Conservation (phyloP, 2,329 filamentous ascomycete species). For the Dactylonectria macrodidyma region DNA sequence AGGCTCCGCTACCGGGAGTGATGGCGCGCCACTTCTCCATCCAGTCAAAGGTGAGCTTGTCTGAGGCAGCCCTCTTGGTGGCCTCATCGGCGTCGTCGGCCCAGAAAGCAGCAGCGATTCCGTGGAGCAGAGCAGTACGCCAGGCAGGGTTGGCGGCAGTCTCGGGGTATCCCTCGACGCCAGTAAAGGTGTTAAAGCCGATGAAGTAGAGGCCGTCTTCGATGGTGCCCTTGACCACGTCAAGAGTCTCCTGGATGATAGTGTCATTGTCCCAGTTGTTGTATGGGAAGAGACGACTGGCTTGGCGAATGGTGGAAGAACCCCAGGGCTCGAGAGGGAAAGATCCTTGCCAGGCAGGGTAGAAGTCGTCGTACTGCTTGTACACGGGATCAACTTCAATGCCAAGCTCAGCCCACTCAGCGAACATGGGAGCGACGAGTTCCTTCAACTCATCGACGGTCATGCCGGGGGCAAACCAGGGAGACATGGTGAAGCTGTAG, state of each 20-base stretch:
- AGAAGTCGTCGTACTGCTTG: constrained; percentile 43
- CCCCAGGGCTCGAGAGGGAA: constrained; percentile 46
- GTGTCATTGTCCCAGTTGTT: constrained; percentile 34
- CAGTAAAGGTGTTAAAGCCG: constrained; percentile 34
- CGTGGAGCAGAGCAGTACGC: constrained; percentile 32
- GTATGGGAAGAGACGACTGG: constrained; percentile 38
- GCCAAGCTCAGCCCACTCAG: constrained; percentile 50
- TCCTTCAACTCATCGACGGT: constrained; percentile 23
- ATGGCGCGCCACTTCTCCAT: constrained; percentile 33
- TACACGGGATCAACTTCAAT: constrained; percentile 45
- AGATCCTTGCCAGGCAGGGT: constrained; percentile 44
- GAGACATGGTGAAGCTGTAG: constrained; percentile 51
- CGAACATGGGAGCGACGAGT: constrained; percentile 55
- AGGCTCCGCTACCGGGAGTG: constrained; percentile 60
- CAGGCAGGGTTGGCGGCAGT: constrained; percentile 35
- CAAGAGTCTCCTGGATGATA: constrained; percentile 27
- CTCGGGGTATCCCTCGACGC: constrained; percentile 30
- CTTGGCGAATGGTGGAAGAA: constrained; percentile 45
- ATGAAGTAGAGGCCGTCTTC: constrained; percentile 36
- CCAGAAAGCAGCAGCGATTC: constrained; percentile 33
- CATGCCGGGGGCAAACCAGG: constrained; percentile 47
- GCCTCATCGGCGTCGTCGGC: constrained; percentile 22
- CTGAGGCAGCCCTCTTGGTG: constrained; percentile 28
- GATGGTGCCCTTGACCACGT: constrained; percentile 32
- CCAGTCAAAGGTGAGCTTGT: constrained; percentile 31